Percentiles rank a stretch among this genome's conserved stretches.
Evolutionary conservation across 1,139 yeast genomes (phyloP).

Genomic region (Maudiozyma humilis): DNA sequence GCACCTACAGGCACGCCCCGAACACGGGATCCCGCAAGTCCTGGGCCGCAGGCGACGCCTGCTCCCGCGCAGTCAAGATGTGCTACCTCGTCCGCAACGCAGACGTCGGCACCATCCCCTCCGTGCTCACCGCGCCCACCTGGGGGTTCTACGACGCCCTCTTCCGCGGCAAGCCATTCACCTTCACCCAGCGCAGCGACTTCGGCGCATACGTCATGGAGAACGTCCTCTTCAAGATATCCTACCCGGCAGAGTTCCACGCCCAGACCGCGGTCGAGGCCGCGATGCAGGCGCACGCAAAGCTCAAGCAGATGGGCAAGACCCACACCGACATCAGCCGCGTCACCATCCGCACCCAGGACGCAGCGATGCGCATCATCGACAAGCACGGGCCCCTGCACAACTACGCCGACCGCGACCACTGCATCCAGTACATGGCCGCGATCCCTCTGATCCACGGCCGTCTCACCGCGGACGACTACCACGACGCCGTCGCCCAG

Average conservation of each 20-base stretch:
- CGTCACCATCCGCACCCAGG: slow-evolving; percentile 47
- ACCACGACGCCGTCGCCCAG: slow-evolving; percentile 42
- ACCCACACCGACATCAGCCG: slow-evolving; percentile 42
- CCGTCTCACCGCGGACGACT: slow-evolving; percentile 49
- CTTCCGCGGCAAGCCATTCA: slow-evolving; percentile 44
- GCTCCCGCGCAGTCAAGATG: slow-evolving; percentile 50
- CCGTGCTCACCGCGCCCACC: slow-evolving; percentile 46
- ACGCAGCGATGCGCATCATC: slow-evolving; percentile 51
- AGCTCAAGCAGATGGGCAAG: slow-evolving; percentile 36
- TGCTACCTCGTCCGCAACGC: slow-evolving; percentile 47
- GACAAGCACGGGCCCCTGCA: slow-evolving; percentile 51
- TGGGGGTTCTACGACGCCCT: slow-evolving; percentile 58
- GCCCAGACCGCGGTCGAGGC: slow-evolving; percentile 61
- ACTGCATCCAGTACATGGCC: slow-evolving; percentile 54
- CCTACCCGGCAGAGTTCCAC: slow-evolving; percentile 60
- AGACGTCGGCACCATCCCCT: slow-evolving; percentile 44
- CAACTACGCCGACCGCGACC: slow-evolving; percentile 57
- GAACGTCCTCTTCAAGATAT: slow-evolving; percentile 50
- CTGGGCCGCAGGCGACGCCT: slow-evolving; percentile 63
- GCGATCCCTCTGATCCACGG: slow-evolving; percentile 50
- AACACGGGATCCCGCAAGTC: slow-evolving; percentile 56
- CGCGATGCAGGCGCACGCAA: slow-evolving; percentile 39
- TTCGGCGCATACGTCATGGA: slow-evolving; percentile 58
- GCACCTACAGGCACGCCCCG: slow-evolving; percentile 57
- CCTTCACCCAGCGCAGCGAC: slow-evolving; percentile 39